Base-by-base conservation (phyloP, 345 rosid species). In the Microcos paniculata region DNA sequence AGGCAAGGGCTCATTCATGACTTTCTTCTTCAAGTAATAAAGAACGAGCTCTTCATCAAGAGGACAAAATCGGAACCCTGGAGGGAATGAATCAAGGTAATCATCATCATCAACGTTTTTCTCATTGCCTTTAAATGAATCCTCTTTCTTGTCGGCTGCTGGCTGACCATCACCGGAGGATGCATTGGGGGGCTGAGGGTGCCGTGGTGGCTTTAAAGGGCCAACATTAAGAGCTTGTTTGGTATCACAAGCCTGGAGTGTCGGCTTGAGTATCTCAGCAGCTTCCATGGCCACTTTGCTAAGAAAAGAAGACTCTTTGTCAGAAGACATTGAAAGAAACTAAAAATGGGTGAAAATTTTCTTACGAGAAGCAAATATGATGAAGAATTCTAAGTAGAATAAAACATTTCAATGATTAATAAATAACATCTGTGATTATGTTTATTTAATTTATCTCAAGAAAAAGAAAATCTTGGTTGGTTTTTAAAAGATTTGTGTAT, bases 61-160 rank as follows among this genome's bases (percentile, higher is more conserved):
- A 24, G 76, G 76, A 42, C 66, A 57, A 46, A 72, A 72, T 14
- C 76, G 64, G 28, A 13, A 72, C 6, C 76, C 76, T 14, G 76
- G 53, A 26, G 76, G 76, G 4, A 72, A 72, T 40, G 72, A 69
- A 49, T 53, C 65, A 19, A 57, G 75, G 21, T 53, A 72, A 1
- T 26, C 31, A 12, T 38, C 65, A 55, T 16, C 45, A 31, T 19
- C 35, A 45, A 2, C 56, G 8, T 40, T 13, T 26, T 19, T 3
- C 15, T 49, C 21, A 48, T 0, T 4, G 42, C 49, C 33, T 11
- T 10, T 0, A 9, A 4, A 2, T 6, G 43, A 21, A 8, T 49
- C 72, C 14, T 69, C 57, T 19, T 49, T 18, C 72, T 48, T n/a
- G n/a, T 18, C 9, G 24, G 6, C 21, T 9, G 24, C 26, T 0